phyloP scores from a whole-genome alignment of 352 stramenopile genomes.

The Phytopythium ostracodes region DNA sequence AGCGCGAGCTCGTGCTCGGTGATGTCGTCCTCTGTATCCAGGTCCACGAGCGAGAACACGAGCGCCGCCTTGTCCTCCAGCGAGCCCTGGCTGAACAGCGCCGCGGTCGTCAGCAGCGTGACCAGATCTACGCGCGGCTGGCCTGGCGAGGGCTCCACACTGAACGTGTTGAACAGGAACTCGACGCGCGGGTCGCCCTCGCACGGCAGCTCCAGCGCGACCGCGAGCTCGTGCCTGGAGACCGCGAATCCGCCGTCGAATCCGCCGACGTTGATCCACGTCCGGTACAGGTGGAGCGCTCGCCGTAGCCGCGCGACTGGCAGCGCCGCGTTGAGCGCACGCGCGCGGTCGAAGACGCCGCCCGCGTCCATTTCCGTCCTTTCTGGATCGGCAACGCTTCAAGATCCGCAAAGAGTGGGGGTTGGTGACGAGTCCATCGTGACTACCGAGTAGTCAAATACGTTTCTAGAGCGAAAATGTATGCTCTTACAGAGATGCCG shows the following conservation, averaged over 20 bases:
- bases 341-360: constrained; percentile 30
- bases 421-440: neutral
- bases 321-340: constrained; percentile 38
- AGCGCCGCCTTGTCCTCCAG: constrained; percentile 51
- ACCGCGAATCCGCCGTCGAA: constrained; percentile 60
- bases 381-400: constrained; percentile 4
- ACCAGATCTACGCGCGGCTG: constrained; percentile 44
- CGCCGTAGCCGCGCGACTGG: constrained; percentile 47
- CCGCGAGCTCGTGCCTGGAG: constrained; percentile 57
- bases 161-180: constrained; percentile 55
- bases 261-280: constrained; percentile 46
- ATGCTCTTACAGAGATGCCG: neutral
- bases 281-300: constrained; percentile 47
- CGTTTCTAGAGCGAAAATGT: neutral
- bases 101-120: constrained; percentile 40
- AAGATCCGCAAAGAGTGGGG: neutral
- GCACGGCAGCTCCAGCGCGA: constrained; percentile 49
- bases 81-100: constrained; percentile 42
- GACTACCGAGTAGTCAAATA: neutral
- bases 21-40: constrained; percentile 76
- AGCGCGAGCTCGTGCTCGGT: constrained; percentile 66
- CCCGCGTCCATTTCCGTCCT: constrained; percentile 15
- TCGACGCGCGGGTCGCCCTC: constrained; percentile 20
- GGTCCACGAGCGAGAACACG: constrained; percentile 63
- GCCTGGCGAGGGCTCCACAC: neutral